These are phyloP conservation scores for Cenchrus americanus DNA, from an alignment of 176 grass and related monocot species.

Conservation along the genomic window DNA sequence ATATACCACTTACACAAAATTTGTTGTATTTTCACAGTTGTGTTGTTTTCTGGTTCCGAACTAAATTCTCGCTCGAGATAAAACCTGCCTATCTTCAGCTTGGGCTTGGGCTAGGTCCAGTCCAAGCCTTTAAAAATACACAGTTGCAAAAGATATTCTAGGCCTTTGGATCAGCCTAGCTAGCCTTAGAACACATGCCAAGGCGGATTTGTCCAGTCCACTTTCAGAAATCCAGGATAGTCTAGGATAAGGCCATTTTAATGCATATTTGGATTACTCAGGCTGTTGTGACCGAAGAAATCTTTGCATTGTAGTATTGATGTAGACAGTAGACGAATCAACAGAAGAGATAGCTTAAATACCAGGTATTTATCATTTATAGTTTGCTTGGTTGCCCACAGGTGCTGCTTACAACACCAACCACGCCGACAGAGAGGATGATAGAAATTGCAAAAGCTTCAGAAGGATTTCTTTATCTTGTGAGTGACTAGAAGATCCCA, in stretches of 20 bases:
- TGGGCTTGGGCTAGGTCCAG: neutral
- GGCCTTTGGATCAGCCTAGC: neutral
- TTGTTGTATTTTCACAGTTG: neutral
- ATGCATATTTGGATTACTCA: neutral
- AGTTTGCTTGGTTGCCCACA: slow-evolving; percentile 30
- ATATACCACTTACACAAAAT: neutral
- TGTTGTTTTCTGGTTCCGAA: neutral
- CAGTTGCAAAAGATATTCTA: slow-evolving; percentile 11
- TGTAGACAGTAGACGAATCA: neutral
- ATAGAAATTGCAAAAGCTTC: slow-evolving; percentile 77
- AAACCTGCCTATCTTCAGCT: neutral
- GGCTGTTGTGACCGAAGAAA: neutral
- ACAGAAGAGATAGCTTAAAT: slow-evolving; percentile 5
- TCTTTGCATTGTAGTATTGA: neutral
- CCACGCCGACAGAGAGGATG: slow-evolving; percentile 88
- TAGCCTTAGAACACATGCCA: neutral
- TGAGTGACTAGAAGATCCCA: slow-evolving; percentile 44
- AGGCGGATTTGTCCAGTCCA: neutral
- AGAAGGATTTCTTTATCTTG: slow-evolving; percentile 95
- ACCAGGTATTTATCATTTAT: neutral
- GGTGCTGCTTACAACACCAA: slow-evolving; percentile 93
- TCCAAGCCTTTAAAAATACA: neutral
- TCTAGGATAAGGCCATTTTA: neutral
- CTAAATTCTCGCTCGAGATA: neutral
- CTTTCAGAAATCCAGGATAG: slow-evolving; percentile 1